These are phyloP conservation scores for Takakia lepidozioides DNA, from an alignment of 225 moss, liverwort and hornwort species.

Conservation along the genomic window DNA sequence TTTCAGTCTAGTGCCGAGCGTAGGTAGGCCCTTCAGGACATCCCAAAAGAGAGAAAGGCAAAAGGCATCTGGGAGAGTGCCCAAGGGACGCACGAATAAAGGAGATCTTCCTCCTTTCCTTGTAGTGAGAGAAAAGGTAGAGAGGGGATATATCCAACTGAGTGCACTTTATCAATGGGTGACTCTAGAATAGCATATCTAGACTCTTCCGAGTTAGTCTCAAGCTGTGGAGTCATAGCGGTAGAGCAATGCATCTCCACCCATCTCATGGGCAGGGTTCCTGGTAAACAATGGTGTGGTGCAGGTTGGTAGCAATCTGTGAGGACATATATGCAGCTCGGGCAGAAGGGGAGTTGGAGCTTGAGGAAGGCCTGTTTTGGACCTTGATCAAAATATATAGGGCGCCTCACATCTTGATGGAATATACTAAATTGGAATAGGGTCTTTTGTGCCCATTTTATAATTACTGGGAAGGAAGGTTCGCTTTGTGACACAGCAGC, in stretches of 20 bases:
- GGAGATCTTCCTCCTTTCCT: no score
- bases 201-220: neutral
- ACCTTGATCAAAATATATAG: constrained; percentile 41
- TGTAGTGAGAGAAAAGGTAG: no score
- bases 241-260: neutral
- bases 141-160: no score
- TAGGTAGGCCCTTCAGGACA: no score
- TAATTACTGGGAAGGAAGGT: no score
- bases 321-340: constrained; percentile 46
- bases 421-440: constrained; percentile 47
- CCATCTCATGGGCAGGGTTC: neutral
- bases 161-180: no score
- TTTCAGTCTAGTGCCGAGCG: no score
- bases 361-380: constrained; percentile 47
- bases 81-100: no score
- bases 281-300: neutral
- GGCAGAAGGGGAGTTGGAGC: constrained; percentile 35
- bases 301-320: constrained; percentile 43
- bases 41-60: no score
- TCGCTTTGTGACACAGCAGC: no score
- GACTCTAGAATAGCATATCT: neutral
- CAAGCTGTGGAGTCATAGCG: neutral
- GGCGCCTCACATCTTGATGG: constrained; percentile 40
- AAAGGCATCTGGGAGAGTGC: no score
- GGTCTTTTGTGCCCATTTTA: no score